These are phyloP conservation scores for Ganoderma meredithae DNA, from an alignment of 1,284 basidiomycete genomes.

Conservation along the genomic window DNA sequence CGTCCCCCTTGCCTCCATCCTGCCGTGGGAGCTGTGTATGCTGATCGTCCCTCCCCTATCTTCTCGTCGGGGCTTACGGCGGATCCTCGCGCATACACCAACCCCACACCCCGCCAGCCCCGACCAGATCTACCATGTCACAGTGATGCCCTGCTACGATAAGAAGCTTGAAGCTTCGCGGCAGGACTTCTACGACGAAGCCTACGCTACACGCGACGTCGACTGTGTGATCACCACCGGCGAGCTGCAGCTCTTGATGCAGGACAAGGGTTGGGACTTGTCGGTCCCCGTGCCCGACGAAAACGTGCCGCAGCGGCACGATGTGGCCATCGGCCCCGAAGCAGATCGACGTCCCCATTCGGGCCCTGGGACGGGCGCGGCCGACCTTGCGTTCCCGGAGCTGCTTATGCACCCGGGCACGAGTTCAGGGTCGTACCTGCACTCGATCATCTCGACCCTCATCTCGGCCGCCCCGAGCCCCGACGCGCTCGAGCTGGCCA, in stretches of 20 bases:
- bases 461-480: slow-evolving; percentile 52
- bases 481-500: slow-evolving; percentile 59
- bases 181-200: slow-evolving; percentile 86
- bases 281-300: slow-evolving; percentile 59
- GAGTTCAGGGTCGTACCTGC: slow-evolving; percentile 94
- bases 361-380: slow-evolving; percentile 21
- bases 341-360: slow-evolving; percentile 4
- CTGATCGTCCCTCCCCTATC: slow-evolving; percentile 24
- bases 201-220: slow-evolving; percentile 87
- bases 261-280: slow-evolving; percentile 85
- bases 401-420: slow-evolving; percentile 84
- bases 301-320: slow-evolving; percentile 39
- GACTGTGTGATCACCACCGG: slow-evolving; percentile 99
- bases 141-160: slow-evolving; percentile 99
- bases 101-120: slow-evolving; percentile 57
- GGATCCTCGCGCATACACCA: slow-evolving; percentile 16
- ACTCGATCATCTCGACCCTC: slow-evolving; percentile 68
- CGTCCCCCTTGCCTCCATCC: slow-evolving; percentile 27
- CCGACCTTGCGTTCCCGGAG: slow-evolving; percentile 62
- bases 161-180: slow-evolving; percentile 99
- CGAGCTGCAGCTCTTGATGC: slow-evolving; percentile 89
- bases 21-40: slow-evolving; percentile 6
- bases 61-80: slow-evolving; percentile 32
- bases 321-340: not conserved
- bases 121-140: slow-evolving; percentile 91